Evolutionary conservation across 768 basidiomycete species (phyloP).

Genomic region (Mycena sanguinolenta): DNA sequence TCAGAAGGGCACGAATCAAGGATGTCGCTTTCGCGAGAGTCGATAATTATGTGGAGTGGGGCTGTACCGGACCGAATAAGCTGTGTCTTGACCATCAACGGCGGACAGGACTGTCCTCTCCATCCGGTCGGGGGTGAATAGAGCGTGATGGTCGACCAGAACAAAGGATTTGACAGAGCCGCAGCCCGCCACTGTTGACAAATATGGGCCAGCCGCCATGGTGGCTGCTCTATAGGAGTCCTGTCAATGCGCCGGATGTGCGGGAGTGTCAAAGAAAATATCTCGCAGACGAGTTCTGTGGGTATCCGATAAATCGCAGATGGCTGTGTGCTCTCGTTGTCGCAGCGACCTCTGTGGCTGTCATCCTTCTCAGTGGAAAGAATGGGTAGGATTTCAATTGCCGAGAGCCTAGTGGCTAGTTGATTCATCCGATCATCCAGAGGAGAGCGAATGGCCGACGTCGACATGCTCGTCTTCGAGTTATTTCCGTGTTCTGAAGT

Average conservation of each 20-base stretch:
- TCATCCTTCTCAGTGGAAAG: neutral
- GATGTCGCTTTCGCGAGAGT: neutral
- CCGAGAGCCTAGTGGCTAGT: too few relatives aligned
- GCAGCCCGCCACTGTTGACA: slow-evolving; percentile 1
- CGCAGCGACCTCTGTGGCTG: neutral
- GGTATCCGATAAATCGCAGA: neutral
- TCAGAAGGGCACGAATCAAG: too few relatives aligned
- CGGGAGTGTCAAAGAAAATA: neutral
- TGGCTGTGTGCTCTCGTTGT: too few relatives aligned
- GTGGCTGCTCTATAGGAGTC: neutral
- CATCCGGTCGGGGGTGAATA: neutral
- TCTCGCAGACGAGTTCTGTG: neutral
- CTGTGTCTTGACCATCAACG: neutral
- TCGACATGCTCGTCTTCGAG: too few relatives aligned
- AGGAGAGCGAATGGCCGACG: too few relatives aligned
- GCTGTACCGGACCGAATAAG: neutral
- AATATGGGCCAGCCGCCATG: neutral
- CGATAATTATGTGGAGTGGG: neutral
- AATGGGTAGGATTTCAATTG: too few relatives aligned
- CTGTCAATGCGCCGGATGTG: neutral
- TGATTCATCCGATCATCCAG: too few relatives aligned
- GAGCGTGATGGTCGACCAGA: neutral
- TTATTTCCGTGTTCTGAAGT: too few relatives aligned
- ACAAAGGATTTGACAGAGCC: neutral
- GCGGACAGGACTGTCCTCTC: neutral